phyloP scores from a whole-genome alignment of 176 grass and related monocot species.

The Carex scoparia region DNA sequence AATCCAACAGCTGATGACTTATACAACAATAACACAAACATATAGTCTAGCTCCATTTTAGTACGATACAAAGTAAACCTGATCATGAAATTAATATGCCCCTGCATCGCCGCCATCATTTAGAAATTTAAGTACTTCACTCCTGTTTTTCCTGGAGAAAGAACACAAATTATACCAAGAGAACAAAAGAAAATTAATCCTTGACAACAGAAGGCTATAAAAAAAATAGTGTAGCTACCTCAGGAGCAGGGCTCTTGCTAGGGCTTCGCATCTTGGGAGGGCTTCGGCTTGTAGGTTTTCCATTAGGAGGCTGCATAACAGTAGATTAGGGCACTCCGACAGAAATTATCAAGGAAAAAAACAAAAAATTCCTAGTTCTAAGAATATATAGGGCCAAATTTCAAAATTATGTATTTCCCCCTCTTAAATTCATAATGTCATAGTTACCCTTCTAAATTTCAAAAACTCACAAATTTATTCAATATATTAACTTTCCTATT shows the following conservation, averaged over 20 bases:
- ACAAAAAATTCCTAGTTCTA: neutral
- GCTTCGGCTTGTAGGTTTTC: constrained; percentile 2
- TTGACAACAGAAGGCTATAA: neutral
- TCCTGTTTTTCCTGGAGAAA: constrained; percentile 14
- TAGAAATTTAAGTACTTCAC: neutral
- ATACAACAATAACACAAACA: neutral
- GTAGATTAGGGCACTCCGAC: neutral
- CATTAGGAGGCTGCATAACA: constrained; percentile 25
- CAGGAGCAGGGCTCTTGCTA: constrained; percentile 17
- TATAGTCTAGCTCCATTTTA: neutral
- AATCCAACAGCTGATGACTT: constrained; percentile 2
- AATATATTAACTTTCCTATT: no score
- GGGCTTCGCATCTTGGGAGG: neutral
- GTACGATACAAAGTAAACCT: neutral
- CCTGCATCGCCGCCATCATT: neutral
- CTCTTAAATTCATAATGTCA: no score
- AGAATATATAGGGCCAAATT: neutral
- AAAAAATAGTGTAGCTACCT: neutral
- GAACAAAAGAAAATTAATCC: neutral
- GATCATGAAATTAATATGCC: constrained; percentile 1
- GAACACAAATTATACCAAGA: neutral
- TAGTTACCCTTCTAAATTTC: no score
- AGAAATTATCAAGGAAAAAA: neutral
- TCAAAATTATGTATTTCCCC: neutral
- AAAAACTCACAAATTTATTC: no score